These are phyloP conservation scores for Phycomyces blakesleeanus DNA, from an alignment of 192 early-diverging fungal genomes.

Conservation along the genomic window DNA sequence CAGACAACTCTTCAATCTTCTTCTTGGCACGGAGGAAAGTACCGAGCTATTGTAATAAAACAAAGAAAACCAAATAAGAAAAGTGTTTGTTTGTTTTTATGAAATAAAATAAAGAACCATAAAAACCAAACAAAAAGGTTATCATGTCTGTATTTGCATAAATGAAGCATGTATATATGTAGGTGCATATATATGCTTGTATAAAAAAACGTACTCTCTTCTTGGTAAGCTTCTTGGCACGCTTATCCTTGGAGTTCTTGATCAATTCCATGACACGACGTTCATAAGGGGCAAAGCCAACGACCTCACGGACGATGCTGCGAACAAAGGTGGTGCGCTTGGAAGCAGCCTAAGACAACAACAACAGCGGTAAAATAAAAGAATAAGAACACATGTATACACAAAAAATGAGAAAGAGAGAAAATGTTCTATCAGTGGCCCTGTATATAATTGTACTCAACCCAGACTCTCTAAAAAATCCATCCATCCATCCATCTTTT, in stretches of 20 bases:
- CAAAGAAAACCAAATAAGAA: background rate
- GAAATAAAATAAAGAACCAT: too few relatives aligned
- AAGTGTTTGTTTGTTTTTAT: background rate
- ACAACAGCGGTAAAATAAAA: background rate
- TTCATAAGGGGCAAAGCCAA: constrained; percentile 97
- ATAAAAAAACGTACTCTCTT: constrained; percentile 64
- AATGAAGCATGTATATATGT: too few relatives aligned
- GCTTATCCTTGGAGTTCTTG: constrained; percentile 99
- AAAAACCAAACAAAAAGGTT: too few relatives aligned
- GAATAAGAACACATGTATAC: too few relatives aligned
- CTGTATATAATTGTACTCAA: background rate
- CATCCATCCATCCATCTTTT: constrained; percentile 16
- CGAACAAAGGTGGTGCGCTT: constrained; percentile 90
- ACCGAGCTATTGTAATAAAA: constrained; percentile 65
- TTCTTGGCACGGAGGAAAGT: constrained; percentile 95
- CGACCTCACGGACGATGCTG: constrained; percentile 93
- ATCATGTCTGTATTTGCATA: too few relatives aligned
- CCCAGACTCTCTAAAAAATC: background rate
- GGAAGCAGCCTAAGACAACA: constrained; percentile 42
- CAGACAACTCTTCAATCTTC: constrained; percentile 97
- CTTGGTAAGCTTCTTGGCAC: constrained; percentile 98
- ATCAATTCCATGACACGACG: constrained; percentile 99
- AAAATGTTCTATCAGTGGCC: background rate
- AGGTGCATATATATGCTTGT: background rate
- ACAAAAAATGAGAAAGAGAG: too few relatives aligned